Conservation (phyloP, 2,329 filamentous ascomycete species). For the Coniella lustricola region DNA sequence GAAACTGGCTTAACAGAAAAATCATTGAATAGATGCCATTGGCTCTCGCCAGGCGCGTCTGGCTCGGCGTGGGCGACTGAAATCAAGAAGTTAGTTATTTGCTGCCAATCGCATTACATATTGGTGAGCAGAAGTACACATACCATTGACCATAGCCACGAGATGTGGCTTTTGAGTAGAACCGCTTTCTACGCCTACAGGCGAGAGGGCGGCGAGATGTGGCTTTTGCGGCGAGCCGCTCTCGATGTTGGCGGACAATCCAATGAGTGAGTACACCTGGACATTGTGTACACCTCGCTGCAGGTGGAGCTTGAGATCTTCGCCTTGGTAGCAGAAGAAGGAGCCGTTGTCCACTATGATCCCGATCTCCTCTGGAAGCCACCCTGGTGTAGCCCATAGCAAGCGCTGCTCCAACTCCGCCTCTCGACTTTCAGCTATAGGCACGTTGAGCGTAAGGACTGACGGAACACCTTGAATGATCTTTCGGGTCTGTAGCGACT, state of each 20-base stretch:
- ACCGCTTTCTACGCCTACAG: constrained; percentile 80
- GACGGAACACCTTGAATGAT: constrained; percentile 74
- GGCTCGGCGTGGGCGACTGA: constrained; percentile 60
- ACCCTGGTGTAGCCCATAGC: constrained; percentile 83
- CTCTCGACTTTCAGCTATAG: constrained; percentile 41
- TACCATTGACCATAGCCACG: constrained; percentile 83
- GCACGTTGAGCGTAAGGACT: constrained; percentile 84
- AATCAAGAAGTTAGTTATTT: neutral
- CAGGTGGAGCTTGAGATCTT: constrained; percentile 74
- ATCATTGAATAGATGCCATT: constrained; percentile 97
- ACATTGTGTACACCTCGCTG: constrained; percentile 75
- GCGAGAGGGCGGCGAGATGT: constrained; percentile 72
- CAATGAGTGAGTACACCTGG: constrained; percentile 84
- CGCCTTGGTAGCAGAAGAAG: constrained; percentile 90
- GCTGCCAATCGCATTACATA: neutral
- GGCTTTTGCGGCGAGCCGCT: constrained; percentile 77
- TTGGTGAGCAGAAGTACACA: constrained; percentile 17
- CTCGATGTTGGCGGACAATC: constrained; percentile 84
- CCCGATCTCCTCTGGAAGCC: constrained; percentile 90
- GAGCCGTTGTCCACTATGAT: constrained; percentile 86
- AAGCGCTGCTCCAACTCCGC: constrained; percentile 61
- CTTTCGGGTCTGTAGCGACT: constrained; percentile 78
- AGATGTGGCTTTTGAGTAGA: constrained; percentile 84
- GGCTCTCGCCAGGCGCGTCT: constrained; percentile 51
- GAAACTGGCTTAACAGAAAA: constrained; percentile 80